These are phyloP conservation scores for Tetrapyrgos nigripes DNA, from an alignment of 1,284 basidiomycete species.

Conservation along the genomic window DNA sequence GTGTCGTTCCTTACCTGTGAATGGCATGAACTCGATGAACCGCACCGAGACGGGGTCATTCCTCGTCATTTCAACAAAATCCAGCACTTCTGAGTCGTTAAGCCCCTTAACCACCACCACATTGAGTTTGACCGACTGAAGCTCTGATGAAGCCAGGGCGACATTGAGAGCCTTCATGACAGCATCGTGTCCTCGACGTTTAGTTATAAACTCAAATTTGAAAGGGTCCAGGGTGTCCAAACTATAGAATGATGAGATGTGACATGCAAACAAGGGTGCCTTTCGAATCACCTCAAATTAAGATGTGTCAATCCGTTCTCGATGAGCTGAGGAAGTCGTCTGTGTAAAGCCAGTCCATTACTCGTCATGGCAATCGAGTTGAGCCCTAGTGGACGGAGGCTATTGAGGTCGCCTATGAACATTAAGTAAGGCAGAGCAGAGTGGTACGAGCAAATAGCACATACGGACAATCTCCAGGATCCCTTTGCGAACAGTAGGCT, in stretches of 20 bases:
- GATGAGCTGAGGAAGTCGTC: conserved; percentile 72
- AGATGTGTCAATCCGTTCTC: conserved; percentile 81
- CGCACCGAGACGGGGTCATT: conserved; percentile 72
- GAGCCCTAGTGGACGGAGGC: conserved; percentile 65
- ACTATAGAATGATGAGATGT: conserved; percentile 42
- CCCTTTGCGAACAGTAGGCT: conserved; percentile 87
- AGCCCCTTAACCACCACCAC: conserved; percentile 83
- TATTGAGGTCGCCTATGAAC: conserved; percentile 57
- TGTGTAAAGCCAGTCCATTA: conserved; percentile 81
- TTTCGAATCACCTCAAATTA: conserved; percentile 68
- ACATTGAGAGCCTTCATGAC: conserved; percentile 74
- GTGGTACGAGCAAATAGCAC: conserved; percentile 23
- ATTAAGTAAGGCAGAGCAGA: neutral
- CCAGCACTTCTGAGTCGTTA: conserved; percentile 80
- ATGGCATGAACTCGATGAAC: conserved; percentile 95
- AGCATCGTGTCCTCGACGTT: conserved; percentile 76
- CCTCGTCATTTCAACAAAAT: conserved; percentile 82
- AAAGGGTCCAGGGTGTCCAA: conserved; percentile 88
- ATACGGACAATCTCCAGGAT: conserved; percentile 75
- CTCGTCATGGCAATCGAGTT: conserved; percentile 86
- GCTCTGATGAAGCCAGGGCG: conserved; percentile 56
- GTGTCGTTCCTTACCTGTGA: conserved; percentile 62
- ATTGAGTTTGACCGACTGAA: conserved; percentile 80
- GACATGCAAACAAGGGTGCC: neutral
- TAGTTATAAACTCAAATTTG: conserved; percentile 89